A percentile compares a stretch with the other conserved stretches of the same genome.
Evolutionary conservation across 202 grass and related monocot species (phyloP).

Genomic region (Zoysia matrella): DNA sequence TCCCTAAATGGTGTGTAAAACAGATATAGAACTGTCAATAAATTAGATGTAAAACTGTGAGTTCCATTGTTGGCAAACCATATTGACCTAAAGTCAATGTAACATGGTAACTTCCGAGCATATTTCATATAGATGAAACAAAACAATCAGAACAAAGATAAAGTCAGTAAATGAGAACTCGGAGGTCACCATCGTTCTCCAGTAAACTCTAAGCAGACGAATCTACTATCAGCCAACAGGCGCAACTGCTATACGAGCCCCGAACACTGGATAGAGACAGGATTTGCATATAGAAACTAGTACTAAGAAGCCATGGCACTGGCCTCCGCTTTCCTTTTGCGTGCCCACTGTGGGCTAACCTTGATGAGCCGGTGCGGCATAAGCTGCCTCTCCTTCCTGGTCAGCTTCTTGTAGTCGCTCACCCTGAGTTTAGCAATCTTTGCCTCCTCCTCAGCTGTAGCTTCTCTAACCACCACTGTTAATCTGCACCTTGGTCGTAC

Average conservation of each 20-base stretch:
- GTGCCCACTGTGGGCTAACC: background rate
- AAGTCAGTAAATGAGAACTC: conserved; percentile 14
- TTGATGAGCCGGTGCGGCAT: conserved; percentile 87
- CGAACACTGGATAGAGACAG: background rate
- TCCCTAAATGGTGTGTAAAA: background rate
- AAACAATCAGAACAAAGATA: conserved; percentile 29
- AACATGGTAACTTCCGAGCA: conserved; percentile 1
- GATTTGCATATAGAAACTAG: too few relatives aligned
- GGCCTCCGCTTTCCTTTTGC: too few relatives aligned
- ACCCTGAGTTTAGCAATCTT: too few relatives aligned
- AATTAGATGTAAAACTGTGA: background rate
- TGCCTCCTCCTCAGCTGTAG: too few relatives aligned
- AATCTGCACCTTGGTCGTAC: too few relatives aligned
- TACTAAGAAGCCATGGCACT: too few relatives aligned
- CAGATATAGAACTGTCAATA: background rate
- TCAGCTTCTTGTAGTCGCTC: conserved; percentile 85
- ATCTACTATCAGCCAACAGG: conserved; percentile 13
- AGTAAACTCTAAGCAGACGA: conserved; percentile 6
- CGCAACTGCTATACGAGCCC: background rate
- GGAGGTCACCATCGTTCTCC: background rate
- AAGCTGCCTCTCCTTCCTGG: conserved; percentile 72
- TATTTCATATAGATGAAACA: conserved; percentile 32
- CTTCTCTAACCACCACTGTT: too few relatives aligned
- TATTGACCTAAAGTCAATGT: background rate
- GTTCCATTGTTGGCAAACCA: background rate